phyloP scores from a whole-genome alignment of 352 stramenopile genomes.

The Achlya hypogyna region DNA sequence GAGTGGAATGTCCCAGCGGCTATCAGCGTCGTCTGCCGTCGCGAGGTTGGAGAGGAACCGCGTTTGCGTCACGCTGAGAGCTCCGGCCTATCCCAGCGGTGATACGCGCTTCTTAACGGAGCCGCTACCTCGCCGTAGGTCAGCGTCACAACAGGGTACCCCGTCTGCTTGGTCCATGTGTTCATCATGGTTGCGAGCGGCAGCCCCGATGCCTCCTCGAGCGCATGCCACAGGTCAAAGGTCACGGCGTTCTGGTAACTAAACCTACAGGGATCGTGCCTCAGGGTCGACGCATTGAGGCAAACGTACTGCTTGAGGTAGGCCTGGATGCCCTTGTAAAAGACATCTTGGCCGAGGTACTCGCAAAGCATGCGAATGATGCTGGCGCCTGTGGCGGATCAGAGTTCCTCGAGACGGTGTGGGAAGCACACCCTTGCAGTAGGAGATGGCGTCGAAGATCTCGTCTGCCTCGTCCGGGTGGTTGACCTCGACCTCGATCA shows the following conservation, averaged over 20 bases:
- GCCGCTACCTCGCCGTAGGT: constrained; percentile 32
- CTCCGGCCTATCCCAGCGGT: constrained; percentile 38
- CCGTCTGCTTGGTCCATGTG: constrained; percentile 92
- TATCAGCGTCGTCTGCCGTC: constrained; percentile 45
- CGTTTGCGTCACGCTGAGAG: constrained; percentile 77
- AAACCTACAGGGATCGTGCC: constrained; percentile 32
- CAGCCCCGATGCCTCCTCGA: constrained; percentile 85
- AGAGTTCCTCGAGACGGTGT: background rate
- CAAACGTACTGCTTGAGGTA: constrained; percentile 84
- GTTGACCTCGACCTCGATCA: constrained; percentile 92
- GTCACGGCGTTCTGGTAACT: constrained; percentile 95
- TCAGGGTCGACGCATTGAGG: background rate
- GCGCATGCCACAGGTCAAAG: constrained; percentile 90
- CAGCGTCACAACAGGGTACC: constrained; percentile 88
- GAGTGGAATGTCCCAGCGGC: constrained; percentile 84
- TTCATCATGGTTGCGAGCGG: constrained; percentile 88
- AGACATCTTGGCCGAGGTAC: constrained; percentile 55
- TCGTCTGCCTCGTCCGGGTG: constrained; percentile 92
- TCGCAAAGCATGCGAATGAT: constrained; percentile 68
- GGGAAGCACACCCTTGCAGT: constrained; percentile 75
- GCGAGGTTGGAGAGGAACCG: constrained; percentile 90
- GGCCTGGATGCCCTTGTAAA: constrained; percentile 78
- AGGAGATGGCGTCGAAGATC: constrained; percentile 98
- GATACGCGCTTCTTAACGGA: constrained; percentile 29
- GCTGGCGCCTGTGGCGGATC: constrained; percentile 29